Evolutionary conservation across 768 basidiomycete genomes (phyloP).

Genomic region (Termitomyces sp.): DNA sequence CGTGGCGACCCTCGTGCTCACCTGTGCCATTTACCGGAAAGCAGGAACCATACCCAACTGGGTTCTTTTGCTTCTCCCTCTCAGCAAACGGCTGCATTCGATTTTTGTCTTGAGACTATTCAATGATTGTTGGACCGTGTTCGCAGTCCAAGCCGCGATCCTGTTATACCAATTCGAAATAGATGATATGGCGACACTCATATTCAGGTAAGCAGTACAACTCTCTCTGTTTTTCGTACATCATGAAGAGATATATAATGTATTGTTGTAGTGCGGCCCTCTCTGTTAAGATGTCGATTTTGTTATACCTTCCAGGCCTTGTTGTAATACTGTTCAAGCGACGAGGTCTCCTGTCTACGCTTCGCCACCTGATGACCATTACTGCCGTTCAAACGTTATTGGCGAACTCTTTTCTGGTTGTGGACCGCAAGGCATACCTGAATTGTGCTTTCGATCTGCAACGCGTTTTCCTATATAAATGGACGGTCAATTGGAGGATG

Average conservation of each 20-base stretch:
- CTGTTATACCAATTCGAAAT: constrained; percentile 53
- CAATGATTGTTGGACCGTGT: constrained; percentile 87
- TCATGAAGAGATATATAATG: not conserved
- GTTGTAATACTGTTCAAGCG: constrained; percentile 78
- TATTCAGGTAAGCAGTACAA: constrained; percentile 62
- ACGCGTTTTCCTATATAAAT: constrained; percentile 86
- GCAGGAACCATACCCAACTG: constrained; percentile 65
- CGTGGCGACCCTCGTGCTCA: constrained; percentile 53
- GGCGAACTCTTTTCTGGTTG: constrained; percentile 63
- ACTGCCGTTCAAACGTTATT: constrained; percentile 50
- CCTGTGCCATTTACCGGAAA: constrained; percentile 62
- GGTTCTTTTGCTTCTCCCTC: constrained; percentile 61
- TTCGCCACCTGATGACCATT: constrained; percentile 45
- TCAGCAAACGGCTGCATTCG: constrained; percentile 93
- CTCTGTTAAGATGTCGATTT: constrained; percentile 91
- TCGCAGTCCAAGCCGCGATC: constrained; percentile 62
- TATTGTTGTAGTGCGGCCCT: constrained; percentile 55
- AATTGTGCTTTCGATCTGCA: constrained; percentile 79
- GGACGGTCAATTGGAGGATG: constrained; percentile 99
- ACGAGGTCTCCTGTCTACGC: constrained; percentile 47
- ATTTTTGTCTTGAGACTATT: constrained; percentile 89
- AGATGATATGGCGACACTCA: constrained; percentile 55
- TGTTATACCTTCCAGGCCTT: constrained; percentile 87
- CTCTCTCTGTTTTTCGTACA: not conserved
- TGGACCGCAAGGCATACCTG: constrained; percentile 60